These are phyloP conservation scores for Entoloma clypeatum DNA, from an alignment of 1,284 basidiomycete genomes.

Conservation along the genomic window DNA sequence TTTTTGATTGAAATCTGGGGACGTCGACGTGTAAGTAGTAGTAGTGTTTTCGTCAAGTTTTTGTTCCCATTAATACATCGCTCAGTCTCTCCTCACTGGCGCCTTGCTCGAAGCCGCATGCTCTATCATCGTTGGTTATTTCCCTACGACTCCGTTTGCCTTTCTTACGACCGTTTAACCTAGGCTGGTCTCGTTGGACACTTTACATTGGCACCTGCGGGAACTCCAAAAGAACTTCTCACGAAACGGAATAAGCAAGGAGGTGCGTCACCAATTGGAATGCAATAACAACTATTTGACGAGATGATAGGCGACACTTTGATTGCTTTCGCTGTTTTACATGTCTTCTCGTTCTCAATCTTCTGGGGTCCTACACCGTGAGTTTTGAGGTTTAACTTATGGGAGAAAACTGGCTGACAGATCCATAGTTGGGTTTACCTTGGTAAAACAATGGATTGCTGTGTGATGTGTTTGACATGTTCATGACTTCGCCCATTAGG, in stretches of 20 bases:
- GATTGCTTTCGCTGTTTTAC: slow-evolving; percentile 74
- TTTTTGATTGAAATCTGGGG: slow-evolving; percentile 66
- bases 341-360: slow-evolving; percentile 67
- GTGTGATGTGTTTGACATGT: background rate
- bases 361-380: slow-evolving; percentile 75
- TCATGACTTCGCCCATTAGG: slow-evolving; percentile 21
- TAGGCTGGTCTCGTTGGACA: slow-evolving; percentile 72
- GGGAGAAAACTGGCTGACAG: slow-evolving; percentile 3
- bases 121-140: slow-evolving; percentile 50
- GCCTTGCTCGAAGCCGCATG: slow-evolving; percentile 60
- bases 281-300: background rate
- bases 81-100: slow-evolving; percentile 62
- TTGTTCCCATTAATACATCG: background rate
- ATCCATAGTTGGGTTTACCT: slow-evolving; percentile 38
- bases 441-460: slow-evolving; percentile 14
- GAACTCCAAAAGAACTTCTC: slow-evolving; percentile 43
- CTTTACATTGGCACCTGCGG: slow-evolving; percentile 55
- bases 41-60: background rate
- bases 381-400: slow-evolving; percentile 32
- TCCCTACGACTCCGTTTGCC: background rate
- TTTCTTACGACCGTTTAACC: slow-evolving; percentile 8
- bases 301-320: slow-evolving; percentile 45
- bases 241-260: slow-evolving; percentile 54
- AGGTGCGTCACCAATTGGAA: slow-evolving; percentile 26
- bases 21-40: slow-evolving; percentile 46